Evolutionary conservation across 257 asterid genomes (phyloP), one percentile per base, ranked within the genome.

Genomic region (Penstemon barbatus): DNA sequence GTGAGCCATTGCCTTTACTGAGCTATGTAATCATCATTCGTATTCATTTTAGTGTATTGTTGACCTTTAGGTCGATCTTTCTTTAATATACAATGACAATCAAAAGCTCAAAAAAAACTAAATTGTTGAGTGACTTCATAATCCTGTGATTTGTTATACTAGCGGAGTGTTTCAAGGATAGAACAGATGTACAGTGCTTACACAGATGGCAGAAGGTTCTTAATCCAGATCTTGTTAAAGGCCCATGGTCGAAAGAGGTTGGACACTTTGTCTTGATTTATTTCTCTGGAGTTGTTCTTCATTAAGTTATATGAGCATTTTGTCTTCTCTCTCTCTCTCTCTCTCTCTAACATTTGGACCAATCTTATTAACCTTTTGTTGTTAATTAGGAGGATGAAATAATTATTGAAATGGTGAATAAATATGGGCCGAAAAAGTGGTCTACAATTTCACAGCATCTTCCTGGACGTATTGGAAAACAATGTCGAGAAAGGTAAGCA

Each of bases 201-300:
- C 97, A 91, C 84, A 83, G 97, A 82, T 91, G 97, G 97, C 97
- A 91, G 79, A 91, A 91, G 82, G 97, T 91, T 81, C 87, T 91
- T 36, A 83, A 91, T 79, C 97, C 97, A 52, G 96, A 91, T 25
- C 97, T 91, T 82, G 94, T 91, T 54, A 91, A 91, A 85, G 97
- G 97, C 73, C 96, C 97, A 58, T 91, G 97, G 97, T 87, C 96
- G 57, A 91, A 89, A 83, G 96, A 91, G 91, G 97, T 91, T 64
- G 55, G 87, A 40, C 60, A 69, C 53, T 50, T 69, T 68, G 49
- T 52, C 33, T 63, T 10, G 62, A 33, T 61, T 48, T 70, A 44
- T 71, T 71, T 57, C 50, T 78, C 64, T 61, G 49, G 48, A 61
- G 59, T 37, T 67, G 38, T 10, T 37, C 49, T 57, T 60, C 41